A percentile compares a stretch with the other conserved stretches of the same genome.
phyloP scores from a whole-genome alignment of 805 yeast species.

The Candida saitoana region DNA sequence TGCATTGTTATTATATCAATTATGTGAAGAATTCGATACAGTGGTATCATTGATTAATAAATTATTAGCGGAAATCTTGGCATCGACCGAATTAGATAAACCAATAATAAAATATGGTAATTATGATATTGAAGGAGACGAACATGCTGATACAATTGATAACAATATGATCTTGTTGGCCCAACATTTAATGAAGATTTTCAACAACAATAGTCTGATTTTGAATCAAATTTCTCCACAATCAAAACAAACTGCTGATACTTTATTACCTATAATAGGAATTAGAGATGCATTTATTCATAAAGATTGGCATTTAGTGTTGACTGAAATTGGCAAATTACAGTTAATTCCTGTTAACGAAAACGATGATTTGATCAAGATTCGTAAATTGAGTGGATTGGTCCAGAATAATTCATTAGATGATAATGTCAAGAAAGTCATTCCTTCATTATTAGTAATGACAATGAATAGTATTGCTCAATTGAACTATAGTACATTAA shows the following conservation, averaged over 20 bases:
- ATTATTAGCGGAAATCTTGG: conserved; percentile 71
- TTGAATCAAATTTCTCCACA: conserved; percentile 49
- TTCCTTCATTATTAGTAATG: conserved; percentile 76
- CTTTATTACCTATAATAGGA: conserved; percentile 61
- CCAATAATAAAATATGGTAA: conserved; percentile 46
- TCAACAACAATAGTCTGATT: conserved; percentile 56
- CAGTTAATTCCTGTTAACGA: conserved; percentile 60
- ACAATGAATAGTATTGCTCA: conserved; percentile 74
- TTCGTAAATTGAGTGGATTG: conserved; percentile 62
- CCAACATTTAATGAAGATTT: conserved; percentile 39
- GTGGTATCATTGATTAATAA: conserved; percentile 73
- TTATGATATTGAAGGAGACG: conserved; percentile 28
- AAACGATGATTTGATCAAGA: conserved; percentile 47
- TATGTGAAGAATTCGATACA: conserved; percentile 81
- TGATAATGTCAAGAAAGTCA: conserved; percentile 68
- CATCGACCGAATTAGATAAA: conserved; percentile 64
- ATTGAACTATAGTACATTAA: conserved; percentile 42
- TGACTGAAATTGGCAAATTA: conserved; percentile 53
- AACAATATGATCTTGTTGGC: conserved; percentile 47
- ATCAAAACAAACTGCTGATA: conserved; percentile 61
- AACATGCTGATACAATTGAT: conserved; percentile 36
- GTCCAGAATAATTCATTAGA: conserved; percentile 57
- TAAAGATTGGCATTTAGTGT: conserved; percentile 56
- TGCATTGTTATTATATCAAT: conserved; percentile 78
- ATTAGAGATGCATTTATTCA: conserved; percentile 58